phyloP scores from a whole-genome alignment of 2,329 filamentous ascomycete genomes.

The Alternaria atra region DNA sequence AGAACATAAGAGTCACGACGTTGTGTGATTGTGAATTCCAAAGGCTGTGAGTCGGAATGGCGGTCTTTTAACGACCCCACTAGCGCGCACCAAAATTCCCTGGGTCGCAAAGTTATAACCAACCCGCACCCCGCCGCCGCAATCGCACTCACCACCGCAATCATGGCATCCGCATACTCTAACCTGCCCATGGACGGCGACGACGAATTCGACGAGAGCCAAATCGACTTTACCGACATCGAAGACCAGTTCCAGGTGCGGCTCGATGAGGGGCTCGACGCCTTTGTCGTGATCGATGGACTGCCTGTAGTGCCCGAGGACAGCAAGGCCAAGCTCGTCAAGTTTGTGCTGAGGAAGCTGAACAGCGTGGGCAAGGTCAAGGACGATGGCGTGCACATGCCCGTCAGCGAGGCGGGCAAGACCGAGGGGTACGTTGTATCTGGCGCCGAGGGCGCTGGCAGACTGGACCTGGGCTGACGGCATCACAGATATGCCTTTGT shows the following conservation, averaged over 20 bases:
- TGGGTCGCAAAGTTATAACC: constrained; percentile 1
- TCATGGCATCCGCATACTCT: constrained; percentile 92
- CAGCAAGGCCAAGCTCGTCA: constrained; percentile 91
- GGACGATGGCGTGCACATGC: constrained; percentile 93
- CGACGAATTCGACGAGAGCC: constrained; percentile 90
- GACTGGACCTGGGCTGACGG: constrained; percentile 23
- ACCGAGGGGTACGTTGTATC: constrained; percentile 76
- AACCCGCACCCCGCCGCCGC: constrained; percentile 18
- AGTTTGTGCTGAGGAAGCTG: constrained; percentile 94
- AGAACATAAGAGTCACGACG: background rate
- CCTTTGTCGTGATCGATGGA: constrained; percentile 95
- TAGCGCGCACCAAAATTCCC: constrained; percentile 23
- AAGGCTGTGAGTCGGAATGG: background rate
- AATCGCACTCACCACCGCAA: constrained; percentile 53
- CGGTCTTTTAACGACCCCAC: constrained; percentile 7
- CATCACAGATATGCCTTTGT: constrained; percentile 87
- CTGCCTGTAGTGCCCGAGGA: constrained; percentile 89
- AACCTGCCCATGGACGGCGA: constrained; percentile 80
- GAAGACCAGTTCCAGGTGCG: constrained; percentile 95
- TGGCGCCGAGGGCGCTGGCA: background rate
- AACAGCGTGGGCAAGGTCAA: constrained; percentile 83
- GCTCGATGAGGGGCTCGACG: constrained; percentile 93
- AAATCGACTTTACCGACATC: constrained; percentile 94
- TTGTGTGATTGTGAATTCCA: background rate
- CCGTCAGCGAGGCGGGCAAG: constrained; percentile 84